Evolutionary conservation across 495 filamentous ascomycete species (phyloP), one percentile per base, ranked within the genome.

Genomic region (Lophiostoma macrostomum): DNA sequence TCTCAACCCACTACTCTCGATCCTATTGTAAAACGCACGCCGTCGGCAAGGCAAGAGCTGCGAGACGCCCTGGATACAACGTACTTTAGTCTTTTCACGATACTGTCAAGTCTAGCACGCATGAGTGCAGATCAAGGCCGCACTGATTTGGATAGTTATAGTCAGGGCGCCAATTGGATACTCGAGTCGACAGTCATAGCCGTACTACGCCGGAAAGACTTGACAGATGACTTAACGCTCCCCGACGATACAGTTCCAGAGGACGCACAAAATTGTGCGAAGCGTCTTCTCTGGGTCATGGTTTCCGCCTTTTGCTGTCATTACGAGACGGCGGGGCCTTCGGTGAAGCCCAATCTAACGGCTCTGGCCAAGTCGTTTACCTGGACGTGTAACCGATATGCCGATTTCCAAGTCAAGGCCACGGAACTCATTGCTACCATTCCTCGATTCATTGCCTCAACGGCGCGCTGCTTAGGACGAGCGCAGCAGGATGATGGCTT

Each of bases 31-130:
- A 62, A 31, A 23, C 19, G 41, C 4, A 12, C 36, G 48, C 53
- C 44, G 6, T 62, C 53, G 5, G n/a, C 51, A 5, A 50, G 53
- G 11, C 16, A n/a, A 13, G 60, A 50, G 0, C 29, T 56, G 14
- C 50, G 60, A 7, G 46, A 56, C 29, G 60, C 60, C 14, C 35
- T 64, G 19, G 58, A 53, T 27, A 64, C 50, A 8, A 64, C 60
- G 4, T 47, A 56, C 29, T 52, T 52, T 3, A 60, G 56, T 28
- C 55, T 64, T 12, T 42, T 59, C 24, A 60, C 60, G 3, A 1
- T 64, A 14, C 34, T 64, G 8, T 39, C 36, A 18, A 52, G 56
- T 13, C 53, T 60, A 24, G 46, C 47, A 6, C 50, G 56, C 13
- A 34, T 45, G 22, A 32, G 29, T 11, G 18, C 38, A 6, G 39